phyloP scores from a whole-genome alignment of 371 early-diverging fungal genomes.

The Mortierella sp. region DNA sequence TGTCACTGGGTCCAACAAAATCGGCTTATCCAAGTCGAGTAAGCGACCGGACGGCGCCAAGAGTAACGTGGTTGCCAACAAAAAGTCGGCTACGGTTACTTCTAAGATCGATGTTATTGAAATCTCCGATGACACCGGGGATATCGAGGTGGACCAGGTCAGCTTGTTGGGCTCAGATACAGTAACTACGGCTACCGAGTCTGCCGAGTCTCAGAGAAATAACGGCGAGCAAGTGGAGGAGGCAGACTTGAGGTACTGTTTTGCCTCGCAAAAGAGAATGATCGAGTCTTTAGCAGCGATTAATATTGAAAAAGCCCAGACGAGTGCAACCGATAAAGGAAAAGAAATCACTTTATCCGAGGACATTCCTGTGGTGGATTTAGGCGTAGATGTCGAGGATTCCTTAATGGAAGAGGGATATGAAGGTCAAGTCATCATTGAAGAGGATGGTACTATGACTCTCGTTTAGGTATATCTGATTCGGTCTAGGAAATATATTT shows the following conservation, averaged over 20 bases:
- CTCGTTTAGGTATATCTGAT: background rate
- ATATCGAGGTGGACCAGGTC: background rate
- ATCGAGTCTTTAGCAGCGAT: background rate
- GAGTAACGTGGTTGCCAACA: background rate
- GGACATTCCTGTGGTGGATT: background rate
- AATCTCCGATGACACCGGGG: no score
- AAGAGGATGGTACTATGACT: conserved; percentile 1
- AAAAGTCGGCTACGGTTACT: background rate
- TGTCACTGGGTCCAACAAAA: background rate
- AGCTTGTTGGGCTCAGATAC: conserved; percentile 4
- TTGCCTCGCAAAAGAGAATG: conserved; percentile 25
- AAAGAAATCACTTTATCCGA: background rate
- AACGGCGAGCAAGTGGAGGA: conserved; percentile 32
- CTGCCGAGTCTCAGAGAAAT: conserved; percentile 26
- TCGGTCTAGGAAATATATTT: background rate
- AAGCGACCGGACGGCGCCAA: background rate
- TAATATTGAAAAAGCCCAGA: background rate
- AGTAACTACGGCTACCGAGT: conserved; percentile 25
- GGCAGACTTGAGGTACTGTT: conserved; percentile 32
- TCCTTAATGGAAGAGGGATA: background rate
- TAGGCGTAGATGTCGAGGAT: background rate
- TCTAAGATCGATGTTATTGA: no score
- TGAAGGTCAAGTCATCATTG: background rate
- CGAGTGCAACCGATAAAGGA: background rate
- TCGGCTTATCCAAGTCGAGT: conserved; percentile 11